Conservation (phyloP, 1,284 basidiomycete species). For the Fistulina hepatica region DNA sequence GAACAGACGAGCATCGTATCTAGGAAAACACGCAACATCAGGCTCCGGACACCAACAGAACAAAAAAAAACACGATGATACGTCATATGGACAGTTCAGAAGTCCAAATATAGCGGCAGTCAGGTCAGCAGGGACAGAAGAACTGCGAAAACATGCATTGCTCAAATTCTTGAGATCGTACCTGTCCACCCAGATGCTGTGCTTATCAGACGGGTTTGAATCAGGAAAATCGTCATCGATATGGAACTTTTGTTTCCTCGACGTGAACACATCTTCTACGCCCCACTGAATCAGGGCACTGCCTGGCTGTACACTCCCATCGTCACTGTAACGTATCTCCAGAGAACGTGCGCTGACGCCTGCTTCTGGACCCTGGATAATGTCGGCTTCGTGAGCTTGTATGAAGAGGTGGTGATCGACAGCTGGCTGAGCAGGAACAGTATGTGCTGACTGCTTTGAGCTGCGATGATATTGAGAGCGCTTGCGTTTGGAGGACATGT, state of each 20-base stretch:
- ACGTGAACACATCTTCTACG: background rate
- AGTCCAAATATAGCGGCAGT: background rate
- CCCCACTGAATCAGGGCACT: conserved; percentile 10
- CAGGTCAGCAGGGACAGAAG: background rate
- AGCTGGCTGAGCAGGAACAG: background rate
- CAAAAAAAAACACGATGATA: conserved; percentile 1
- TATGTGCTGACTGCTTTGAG: too few relatives aligned
- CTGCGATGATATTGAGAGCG: too few relatives aligned
- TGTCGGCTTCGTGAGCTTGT: conserved; percentile 13
- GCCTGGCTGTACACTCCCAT: conserved; percentile 4
- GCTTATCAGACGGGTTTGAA: background rate
- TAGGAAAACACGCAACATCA: conserved; percentile 22
- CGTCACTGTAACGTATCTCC: conserved; percentile 2
- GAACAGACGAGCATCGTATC: conserved; percentile 72
- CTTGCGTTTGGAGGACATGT: too few relatives aligned
- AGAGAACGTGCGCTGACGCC: conserved; percentile 9
- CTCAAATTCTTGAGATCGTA: conserved; percentile 7
- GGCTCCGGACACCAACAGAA: conserved; percentile 4
- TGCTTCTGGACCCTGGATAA: conserved; percentile 11
- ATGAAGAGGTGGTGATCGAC: conserved; percentile 7
- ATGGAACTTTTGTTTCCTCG: conserved; percentile 2
- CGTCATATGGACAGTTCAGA: background rate
- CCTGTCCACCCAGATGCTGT: conserved; percentile 14
- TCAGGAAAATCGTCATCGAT: conserved; percentile 3
- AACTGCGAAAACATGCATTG: background rate